Conservation (phyloP, 805 yeast genomes). For the Ascoidea asiatica region DNA sequence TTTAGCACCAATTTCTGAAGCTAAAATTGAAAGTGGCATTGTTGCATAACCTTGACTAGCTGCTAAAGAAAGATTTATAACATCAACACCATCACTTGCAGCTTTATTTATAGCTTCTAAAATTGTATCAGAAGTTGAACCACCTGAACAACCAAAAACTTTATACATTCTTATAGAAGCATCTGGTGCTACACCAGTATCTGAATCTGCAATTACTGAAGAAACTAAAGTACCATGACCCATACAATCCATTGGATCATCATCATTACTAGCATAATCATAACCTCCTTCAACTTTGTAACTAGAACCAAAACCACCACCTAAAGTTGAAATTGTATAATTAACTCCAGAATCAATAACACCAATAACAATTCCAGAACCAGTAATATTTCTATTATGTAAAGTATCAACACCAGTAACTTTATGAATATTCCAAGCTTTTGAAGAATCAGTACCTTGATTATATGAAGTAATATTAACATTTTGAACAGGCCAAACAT, state of each 20-base stretch:
- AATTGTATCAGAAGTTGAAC: constrained; percentile 10
- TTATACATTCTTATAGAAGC: constrained; percentile 11
- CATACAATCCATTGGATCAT: constrained; percentile 12
- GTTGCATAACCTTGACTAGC: not conserved
- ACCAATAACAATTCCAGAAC: constrained; percentile 10
- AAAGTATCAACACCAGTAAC: constrained; percentile 12
- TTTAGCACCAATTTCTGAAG: constrained; percentile 1
- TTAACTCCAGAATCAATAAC: constrained; percentile 1
- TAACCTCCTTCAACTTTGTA: constrained; percentile 11
- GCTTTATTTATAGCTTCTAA: constrained; percentile 7
- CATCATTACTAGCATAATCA: constrained; percentile 9
- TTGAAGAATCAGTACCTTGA: no score
- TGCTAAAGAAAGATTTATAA: not conserved
- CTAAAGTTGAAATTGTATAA: constrained; percentile 8
- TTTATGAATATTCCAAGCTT: constrained; percentile 12
- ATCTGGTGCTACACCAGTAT: constrained; percentile 13
- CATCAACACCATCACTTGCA: constrained; percentile 3
- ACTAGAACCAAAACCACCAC: constrained; percentile 12
- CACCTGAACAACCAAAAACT: constrained; percentile 12
- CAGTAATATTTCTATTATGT: constrained; percentile 9
- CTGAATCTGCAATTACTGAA: constrained; percentile 8
- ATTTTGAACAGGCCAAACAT: not conserved
- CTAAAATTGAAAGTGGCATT: not conserved
- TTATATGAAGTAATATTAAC: no score
- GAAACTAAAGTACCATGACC: constrained; percentile 15